Percentiles rank a stretch among this genome's conserved stretches.
phyloP scores from a whole-genome alignment of 1,284 basidiomycete species.

The Ceratobasidium sp. region DNA sequence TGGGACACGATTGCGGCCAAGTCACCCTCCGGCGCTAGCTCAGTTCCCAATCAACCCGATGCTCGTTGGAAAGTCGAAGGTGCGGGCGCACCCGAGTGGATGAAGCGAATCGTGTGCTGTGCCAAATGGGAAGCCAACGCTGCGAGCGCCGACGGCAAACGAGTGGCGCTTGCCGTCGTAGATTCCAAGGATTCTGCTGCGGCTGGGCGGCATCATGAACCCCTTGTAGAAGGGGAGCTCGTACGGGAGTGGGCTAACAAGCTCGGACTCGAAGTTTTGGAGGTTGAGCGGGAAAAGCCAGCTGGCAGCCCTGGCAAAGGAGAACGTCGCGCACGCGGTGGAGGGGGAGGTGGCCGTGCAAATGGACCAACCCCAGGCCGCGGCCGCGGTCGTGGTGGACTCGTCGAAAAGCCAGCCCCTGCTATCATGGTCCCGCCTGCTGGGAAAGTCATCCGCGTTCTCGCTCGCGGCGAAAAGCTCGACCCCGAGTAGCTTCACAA shows the following conservation, averaged over 20 bases:
- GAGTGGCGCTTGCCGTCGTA: constrained; percentile 71
- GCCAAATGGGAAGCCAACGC: constrained; percentile 75
- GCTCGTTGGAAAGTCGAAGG: constrained; percentile 42
- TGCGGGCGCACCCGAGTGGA: constrained; percentile 77
- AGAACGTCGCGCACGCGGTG: constrained; percentile 51
- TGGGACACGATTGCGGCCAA: constrained; percentile 69
- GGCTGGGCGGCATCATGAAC: constrained; percentile 60
- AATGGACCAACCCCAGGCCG: constrained; percentile 78
- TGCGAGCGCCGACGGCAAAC: constrained; percentile 29
- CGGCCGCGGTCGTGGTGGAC: constrained; percentile 60
- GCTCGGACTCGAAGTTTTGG: constrained; percentile 69
- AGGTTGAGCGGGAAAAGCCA: constrained; percentile 62
- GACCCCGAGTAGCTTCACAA: constrained; percentile 59
- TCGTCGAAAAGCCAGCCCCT: constrained; percentile 48
- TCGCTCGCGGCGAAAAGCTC: constrained; percentile 83
- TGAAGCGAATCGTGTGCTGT: constrained; percentile 82
- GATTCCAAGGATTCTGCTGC: constrained; percentile 57
- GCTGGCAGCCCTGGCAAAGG: constrained; percentile 31
- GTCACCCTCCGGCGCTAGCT: constrained; percentile 26
- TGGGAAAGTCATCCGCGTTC: constrained; percentile 74
- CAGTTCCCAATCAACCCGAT: constrained; percentile 43
- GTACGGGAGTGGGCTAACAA: constrained; percentile 75
- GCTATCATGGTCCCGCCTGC: constrained; percentile 46
- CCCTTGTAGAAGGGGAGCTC: constrained; percentile 74
- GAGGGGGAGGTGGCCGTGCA: constrained; percentile 74